Evolutionary conservation across 2,329 filamentous ascomycete genomes (phyloP).

Genomic region (Leptoxyphium fumago): DNA sequence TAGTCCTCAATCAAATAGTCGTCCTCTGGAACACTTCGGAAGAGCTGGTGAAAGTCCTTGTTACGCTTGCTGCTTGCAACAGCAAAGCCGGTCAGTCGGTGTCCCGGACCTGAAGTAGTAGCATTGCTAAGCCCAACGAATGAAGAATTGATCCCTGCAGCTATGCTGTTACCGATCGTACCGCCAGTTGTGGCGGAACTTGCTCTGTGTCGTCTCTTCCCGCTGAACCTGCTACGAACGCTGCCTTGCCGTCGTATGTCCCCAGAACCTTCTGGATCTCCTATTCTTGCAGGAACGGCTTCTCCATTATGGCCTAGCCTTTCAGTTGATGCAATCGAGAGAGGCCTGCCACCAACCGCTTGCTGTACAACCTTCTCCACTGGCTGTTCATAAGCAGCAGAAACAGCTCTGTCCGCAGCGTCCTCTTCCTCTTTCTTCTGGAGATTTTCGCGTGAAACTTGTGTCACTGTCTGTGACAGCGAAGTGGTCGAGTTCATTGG

Average conservation of each 20-base stretch:
- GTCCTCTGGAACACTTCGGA: slow-evolving; percentile 93
- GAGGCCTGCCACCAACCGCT: slow-evolving; percentile 21
- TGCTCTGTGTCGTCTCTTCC: slow-evolving; percentile 52
- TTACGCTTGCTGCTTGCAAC: slow-evolving; percentile 94
- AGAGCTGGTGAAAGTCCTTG: slow-evolving; percentile 81
- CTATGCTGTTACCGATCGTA: slow-evolving; percentile 52
- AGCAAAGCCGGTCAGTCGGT: slow-evolving; percentile 83
- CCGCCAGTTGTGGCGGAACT: slow-evolving; percentile 55
- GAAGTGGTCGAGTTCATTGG: slow-evolving; percentile 45
- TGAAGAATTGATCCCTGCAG: slow-evolving; percentile 56
- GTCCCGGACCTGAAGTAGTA: slow-evolving; percentile 41
- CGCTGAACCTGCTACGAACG: slow-evolving; percentile 39
- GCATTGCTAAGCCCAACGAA: slow-evolving; percentile 55
- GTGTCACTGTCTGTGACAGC: slow-evolving; percentile 36
- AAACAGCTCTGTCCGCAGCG: slow-evolving; percentile 44
- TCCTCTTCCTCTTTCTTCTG: slow-evolving; percentile 44
- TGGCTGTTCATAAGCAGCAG: slow-evolving; percentile 41
- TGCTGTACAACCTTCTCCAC: slow-evolving; percentile 14
- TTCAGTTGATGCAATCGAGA: slow-evolving; percentile 26
- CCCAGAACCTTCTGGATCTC: slow-evolving; percentile 44
- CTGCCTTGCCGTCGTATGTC: slow-evolving; percentile 40
- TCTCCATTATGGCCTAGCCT: slow-evolving; percentile 33
- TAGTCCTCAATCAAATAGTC: slow-evolving; percentile 98
- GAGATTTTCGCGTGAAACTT: slow-evolving; percentile 30
- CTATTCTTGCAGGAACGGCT: slow-evolving; percentile 51